Base-by-base conservation (phyloP, 1,284 basidiomycete genomes). In the Ceraceosorus guamensis region DNA sequence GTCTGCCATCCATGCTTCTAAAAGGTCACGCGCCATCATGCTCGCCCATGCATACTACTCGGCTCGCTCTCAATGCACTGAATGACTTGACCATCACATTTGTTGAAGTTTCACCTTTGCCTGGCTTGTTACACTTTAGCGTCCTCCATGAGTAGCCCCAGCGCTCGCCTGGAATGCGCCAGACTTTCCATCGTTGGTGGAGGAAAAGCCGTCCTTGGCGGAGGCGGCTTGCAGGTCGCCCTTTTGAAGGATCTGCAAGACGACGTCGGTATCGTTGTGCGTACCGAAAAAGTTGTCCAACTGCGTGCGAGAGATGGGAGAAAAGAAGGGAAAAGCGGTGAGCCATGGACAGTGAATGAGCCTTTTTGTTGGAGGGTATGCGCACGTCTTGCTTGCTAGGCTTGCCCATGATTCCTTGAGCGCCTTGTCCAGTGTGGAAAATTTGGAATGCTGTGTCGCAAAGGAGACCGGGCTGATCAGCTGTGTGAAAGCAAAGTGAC, bases 371-470 rank as follows among this genome's bases (percentile, higher is more conserved):
- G 8, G 8, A 8, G 37, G 8, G 8, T 41, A 8, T 41, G 37
- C 37, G 8, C 37, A 41, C 37, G 46, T 73, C 63, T 59, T 78
- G 77, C 63, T 78, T 78, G 24, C 66, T 70, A n/a, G 76, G 65
- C 13, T 73, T 63, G 45, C 68, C 67, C 54, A 78, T 63, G 58
- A 77, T 64, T n/a, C 77, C 77, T 61, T 78, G 77, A 14, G 70
- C 64, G 32, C 76, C 77, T 48, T 75, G 72, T 46, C 70, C 76
- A 7, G 76, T 69, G 66, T 72, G 68, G 70, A 78, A 77, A 57
- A 78, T 64, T 49, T 78, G 71, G 62, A 78, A 78, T 13, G 66
- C 62, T n/a, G n/a, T n/a, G n/a, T n/a, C n/a, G n/a, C n/a, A n/a
- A n/a, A n/a, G n/a, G n/a, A 62, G 53, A n/a, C n/a, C n/a, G n/a